phyloP scores from a whole-genome alignment of 2,329 filamentous ascomycete species.

The Talaromyces albobiverticillius region DNA sequence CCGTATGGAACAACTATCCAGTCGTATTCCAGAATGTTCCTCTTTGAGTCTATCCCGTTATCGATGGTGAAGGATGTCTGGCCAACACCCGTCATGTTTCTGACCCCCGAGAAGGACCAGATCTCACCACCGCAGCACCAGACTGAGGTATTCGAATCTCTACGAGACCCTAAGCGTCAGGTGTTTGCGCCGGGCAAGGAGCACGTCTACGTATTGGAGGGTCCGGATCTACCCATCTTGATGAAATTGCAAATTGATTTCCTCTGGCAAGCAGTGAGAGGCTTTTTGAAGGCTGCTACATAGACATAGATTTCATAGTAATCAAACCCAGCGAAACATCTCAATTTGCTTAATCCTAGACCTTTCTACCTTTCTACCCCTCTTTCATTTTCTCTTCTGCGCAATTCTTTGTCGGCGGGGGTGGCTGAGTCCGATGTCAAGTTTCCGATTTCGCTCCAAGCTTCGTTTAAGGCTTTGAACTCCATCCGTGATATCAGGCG shows the following conservation, averaged over 20 bases:
- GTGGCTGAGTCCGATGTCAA: not conserved
- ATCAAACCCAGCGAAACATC: not conserved
- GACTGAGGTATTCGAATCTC: conserved; percentile 21
- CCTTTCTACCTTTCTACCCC: too few relatives aligned
- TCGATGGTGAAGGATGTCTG: conserved; percentile 16
- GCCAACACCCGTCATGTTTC: conserved; percentile 24
- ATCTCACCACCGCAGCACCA: conserved; percentile 25
- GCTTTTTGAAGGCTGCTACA: not conserved
- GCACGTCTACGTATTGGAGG: conserved; percentile 1
- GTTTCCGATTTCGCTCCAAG: not conserved
- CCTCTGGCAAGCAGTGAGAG: conserved; percentile 4
- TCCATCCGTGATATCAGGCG: too few relatives aligned
- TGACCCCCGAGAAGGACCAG: conserved; percentile 28
- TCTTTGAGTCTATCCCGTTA: conserved; percentile 19
- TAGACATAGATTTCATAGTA: not conserved
- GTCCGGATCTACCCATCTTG: not conserved
- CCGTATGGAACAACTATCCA: conserved; percentile 24
- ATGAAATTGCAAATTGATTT: conserved; percentile 5
- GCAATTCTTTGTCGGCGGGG: not conserved
- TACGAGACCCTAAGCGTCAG: not conserved
- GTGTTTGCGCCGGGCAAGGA: not conserved
- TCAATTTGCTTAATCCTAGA: not conserved
- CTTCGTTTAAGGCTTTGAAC: too few relatives aligned
- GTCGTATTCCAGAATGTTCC: conserved; percentile 29
- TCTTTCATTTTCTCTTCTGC: not conserved